Base-by-base conservation (phyloP, 2,329 filamentous ascomycete species). In the Emericellopsis cladophorae region DNA sequence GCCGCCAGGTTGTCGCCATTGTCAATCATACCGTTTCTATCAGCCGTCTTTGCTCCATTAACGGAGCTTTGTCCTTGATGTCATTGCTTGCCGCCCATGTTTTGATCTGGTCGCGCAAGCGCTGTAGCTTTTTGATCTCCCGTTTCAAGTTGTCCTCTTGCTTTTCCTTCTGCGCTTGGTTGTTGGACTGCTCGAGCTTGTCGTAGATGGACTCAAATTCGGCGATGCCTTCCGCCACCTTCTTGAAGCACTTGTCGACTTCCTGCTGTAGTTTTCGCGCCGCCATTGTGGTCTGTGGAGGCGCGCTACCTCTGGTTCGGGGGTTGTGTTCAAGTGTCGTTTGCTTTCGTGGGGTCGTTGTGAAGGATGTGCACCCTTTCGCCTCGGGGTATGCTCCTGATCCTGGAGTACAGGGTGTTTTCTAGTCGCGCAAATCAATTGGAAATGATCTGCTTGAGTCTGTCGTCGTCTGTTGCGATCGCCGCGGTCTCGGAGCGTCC, bases 191-290 rank as follows among this genome's bases (percentile, higher is more conserved):
- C 55, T 90, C 84, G 50, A 98, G 94, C 77, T 98, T 98, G 53
- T 96, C 92, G 67, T 96, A 94, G 55, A 96, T 95, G 56, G 73
- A 74, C 59, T 96, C 88, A 62, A 98, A 98, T 49, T 89, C 84
- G 47, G 79, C 72, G 42, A 96, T 88, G 41, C 92, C 92, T 69
- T 96, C 90, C 37, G 79, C 76, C 56, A 96, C 89, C 73, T 94
- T 94, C 68, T 98, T 98, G 79, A 95, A 96, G 76, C 87, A 94
- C 70, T 95, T 95, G 59, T 98, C 92, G 55, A 96, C 90, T 69
- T 98, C 92, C 68, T 96, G 89, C 63, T 92, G 85, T 54, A 95
- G 76, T 74, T 98, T 98, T 62, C 92, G 80, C 61, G 85, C 85
- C 54, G 92, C 87, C 92, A 98, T 98, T 54, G 62, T 74, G 65